These are phyloP conservation scores for Sporothrix humicola DNA, from an alignment of 2,329 filamentous ascomycete genomes.

Conservation along the genomic window DNA sequence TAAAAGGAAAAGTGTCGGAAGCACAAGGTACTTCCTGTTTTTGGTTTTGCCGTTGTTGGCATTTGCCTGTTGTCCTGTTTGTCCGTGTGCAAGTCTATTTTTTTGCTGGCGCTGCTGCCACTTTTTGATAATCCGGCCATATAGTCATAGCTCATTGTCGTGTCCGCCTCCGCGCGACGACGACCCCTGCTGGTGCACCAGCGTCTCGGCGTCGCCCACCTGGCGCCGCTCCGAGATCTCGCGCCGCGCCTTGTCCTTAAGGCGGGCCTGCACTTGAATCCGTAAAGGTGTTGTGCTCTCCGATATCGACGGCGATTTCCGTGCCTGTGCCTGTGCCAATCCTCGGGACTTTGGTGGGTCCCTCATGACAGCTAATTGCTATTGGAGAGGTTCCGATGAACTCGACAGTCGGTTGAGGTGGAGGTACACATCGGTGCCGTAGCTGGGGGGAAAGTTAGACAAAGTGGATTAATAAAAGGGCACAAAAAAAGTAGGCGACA, in stretches of 20 bases:
- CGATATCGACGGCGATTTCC: conserved; percentile 16
- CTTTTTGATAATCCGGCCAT: conserved; percentile 25
- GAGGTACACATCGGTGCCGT: conserved; percentile 97
- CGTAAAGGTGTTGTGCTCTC: conserved; percentile 52
- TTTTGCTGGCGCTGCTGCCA: not conserved
- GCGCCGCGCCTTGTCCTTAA: conserved; percentile 57
- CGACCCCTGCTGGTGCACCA: conserved; percentile 63
- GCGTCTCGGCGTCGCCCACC: conserved; percentile 83
- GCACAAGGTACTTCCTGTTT: conserved; percentile 15
- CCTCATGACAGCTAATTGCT: conserved; percentile 89
- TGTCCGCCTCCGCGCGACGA: conserved; percentile 41
- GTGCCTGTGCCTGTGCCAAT: conserved; percentile 62
- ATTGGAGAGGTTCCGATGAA: conserved; percentile 95
- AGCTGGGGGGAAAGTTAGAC: conserved; percentile 58
- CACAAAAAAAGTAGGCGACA: too few species aligned
- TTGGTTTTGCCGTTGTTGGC: conserved; percentile 16
- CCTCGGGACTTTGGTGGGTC: conserved; percentile 69
- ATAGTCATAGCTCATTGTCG: conserved; percentile 47
- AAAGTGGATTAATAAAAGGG: too few species aligned
- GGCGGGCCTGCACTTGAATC: conserved; percentile 68
- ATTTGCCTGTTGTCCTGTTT: conserved; percentile 13
- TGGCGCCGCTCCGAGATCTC: conserved; percentile 88
- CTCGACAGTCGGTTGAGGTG: conserved; percentile 95
- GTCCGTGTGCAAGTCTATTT: conserved; percentile 3
- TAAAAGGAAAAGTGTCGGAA: conserved; percentile 30